These are phyloP conservation scores for Phytophthora pinifolia DNA, from an alignment of 352 stramenopile species.

Conservation along the genomic window DNA sequence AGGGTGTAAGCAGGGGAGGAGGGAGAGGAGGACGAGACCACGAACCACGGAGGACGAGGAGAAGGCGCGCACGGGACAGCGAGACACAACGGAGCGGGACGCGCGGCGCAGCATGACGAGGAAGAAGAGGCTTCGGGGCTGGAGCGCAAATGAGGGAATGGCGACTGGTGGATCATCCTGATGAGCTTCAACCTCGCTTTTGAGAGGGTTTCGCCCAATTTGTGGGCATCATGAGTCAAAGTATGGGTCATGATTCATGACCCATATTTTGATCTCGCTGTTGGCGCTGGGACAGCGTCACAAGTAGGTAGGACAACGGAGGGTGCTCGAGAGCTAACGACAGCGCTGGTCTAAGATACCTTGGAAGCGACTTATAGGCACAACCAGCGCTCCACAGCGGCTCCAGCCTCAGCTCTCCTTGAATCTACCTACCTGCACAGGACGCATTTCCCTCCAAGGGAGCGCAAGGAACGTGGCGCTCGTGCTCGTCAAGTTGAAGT, in stretches of 20 bases:
- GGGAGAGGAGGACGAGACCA: no score
- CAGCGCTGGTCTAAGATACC: constrained; percentile 2
- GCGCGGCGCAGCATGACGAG: constrained; percentile 31
- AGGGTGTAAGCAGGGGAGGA: background rate
- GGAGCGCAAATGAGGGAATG: constrained; percentile 28
- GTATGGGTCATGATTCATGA: no score
- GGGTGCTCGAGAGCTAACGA: no score
- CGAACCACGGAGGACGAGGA: constrained; percentile 43
- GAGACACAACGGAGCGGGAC: constrained; percentile 19
- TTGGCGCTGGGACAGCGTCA: background rate
- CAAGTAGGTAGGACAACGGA: no score
- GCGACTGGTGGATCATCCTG: no score
- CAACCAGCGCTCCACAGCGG: no score
- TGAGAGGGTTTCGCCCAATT: background rate
- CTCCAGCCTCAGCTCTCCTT: no score
- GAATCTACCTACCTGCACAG: no score
- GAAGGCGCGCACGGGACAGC: constrained; percentile 40
- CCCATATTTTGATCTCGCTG: background rate
- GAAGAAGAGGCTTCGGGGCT: background rate
- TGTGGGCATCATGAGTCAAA: no score
- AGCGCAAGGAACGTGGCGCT: constrained; percentile 8
- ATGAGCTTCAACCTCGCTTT: constrained; percentile 24
- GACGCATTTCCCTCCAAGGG: no score
- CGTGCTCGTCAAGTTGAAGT: constrained; percentile 7
- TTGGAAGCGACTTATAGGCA: background rate